These are phyloP conservation scores for Diutina pseudorugosa DNA, from an alignment of 1,139 yeast genomes.

Conservation along the genomic window DNA sequence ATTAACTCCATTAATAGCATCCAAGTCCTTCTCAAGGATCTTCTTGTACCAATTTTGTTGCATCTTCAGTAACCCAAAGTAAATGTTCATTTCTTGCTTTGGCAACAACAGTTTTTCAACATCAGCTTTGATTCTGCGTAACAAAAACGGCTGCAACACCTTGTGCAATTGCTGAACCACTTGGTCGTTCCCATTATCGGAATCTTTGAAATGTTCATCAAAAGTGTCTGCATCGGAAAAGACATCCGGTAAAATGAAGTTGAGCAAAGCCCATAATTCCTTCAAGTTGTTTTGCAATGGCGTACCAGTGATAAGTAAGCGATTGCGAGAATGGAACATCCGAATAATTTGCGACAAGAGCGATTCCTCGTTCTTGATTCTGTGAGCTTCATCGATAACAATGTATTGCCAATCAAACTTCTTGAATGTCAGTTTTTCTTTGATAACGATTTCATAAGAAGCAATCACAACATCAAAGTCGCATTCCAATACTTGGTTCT, in stretches of 20 bases:
- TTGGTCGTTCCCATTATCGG: conserved; percentile 32
- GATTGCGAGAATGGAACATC: conserved; percentile 69
- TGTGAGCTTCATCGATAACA: conserved; percentile 91
- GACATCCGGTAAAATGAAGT: conserved; percentile 86
- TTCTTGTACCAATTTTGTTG: conserved; percentile 86
- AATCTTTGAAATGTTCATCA: conserved; percentile 71
- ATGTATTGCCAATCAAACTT: conserved; percentile 90
- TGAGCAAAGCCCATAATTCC: conserved; percentile 89
- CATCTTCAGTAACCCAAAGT: conserved; percentile 93
- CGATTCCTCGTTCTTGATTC: conserved; percentile 90
- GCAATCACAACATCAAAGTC: conserved; percentile 84
- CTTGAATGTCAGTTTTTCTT: conserved; percentile 71
- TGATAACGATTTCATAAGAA: conserved; percentile 84
- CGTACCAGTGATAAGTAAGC: conserved; percentile 88
- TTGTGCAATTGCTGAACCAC: conserved; percentile 81
- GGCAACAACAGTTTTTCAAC: conserved; percentile 88
- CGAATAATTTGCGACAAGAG: conserved; percentile 84
- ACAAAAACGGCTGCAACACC: conserved; percentile 73
- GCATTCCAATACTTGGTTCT: conserved; percentile 47
- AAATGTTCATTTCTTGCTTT: conserved; percentile 78
- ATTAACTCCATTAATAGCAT: conserved; percentile 87
- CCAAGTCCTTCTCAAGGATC: conserved; percentile 82
- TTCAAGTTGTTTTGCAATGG: conserved; percentile 91
- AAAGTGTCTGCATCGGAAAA: conserved; percentile 84
- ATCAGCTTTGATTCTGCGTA: conserved; percentile 84